Base-by-base conservation (phyloP, 2,329 filamentous ascomycete species). In the Lasiodiplodia sp. region DNA sequence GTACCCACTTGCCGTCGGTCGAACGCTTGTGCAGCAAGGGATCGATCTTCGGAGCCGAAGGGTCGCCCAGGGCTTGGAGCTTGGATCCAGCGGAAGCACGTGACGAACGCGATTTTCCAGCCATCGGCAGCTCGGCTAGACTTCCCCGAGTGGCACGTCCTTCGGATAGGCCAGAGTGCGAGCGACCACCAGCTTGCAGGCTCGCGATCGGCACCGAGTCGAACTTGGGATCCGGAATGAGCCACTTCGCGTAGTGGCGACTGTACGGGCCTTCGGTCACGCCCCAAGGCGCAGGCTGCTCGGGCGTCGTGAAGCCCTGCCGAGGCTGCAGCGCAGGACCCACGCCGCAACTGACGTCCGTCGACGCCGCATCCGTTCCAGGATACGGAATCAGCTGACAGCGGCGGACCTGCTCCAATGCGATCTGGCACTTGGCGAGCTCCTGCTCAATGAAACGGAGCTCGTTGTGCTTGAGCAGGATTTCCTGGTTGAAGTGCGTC, bases 361-460 rank as follows among this genome's bases (percentile, higher is more conserved):
- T 83, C 31, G 91, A 90, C 10, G 89, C 88, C 51, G 88, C 87
- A 71, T 88, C 86, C 71, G 88, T 88, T 71, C 90, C 88, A 38
- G 95, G 94, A 78, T 94, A 98, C 4, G 95, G 95, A 73, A 97
- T 95, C 73, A 98, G 85, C 77, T 96, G 91, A 81, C 94, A 97
- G 70, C 96, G 90, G 74, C 96, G 92, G 71, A 99, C 85, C 82
- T 98, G 96, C 82, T 99, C 96, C 73, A 98, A 86, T 12, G 94
- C 93, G 71, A 94, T 85, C 82, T 98, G 94, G 77, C 94, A 97
- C 83, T 97, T 98, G 72, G 93, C 95, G 72, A 98, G 87, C 82
- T 98, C 96, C 81, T 97, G 94, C 77, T 98, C 93, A 79, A 98
- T 97, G 73, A 97, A 86, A 68, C 94, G 92, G 69, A 98, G 83